Conservation (phyloP, 2,329 filamentous ascomycete species). For the Alternaria sp. region DNA sequence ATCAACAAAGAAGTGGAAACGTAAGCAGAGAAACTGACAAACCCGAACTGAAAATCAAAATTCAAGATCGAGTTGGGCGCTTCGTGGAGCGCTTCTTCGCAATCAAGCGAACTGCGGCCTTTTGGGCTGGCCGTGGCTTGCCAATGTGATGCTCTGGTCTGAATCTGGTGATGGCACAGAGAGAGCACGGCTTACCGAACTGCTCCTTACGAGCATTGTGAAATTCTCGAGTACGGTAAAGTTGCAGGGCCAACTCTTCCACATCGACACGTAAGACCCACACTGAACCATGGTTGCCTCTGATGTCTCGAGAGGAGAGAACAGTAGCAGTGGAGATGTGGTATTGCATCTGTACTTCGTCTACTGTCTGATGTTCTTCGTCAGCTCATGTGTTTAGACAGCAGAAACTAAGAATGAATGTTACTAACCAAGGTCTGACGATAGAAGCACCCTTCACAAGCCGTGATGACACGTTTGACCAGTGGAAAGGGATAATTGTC, state of each 20-base stretch:
- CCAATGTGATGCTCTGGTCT: not conserved
- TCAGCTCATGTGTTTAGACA: constrained; percentile 3
- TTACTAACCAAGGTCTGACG: constrained; percentile 36
- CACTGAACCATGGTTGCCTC: constrained; percentile 21
- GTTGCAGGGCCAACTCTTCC: constrained; percentile 37
- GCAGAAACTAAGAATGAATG: too few relatives aligned
- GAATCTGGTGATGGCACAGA: constrained; percentile 32
- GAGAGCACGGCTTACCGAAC: constrained; percentile 32
- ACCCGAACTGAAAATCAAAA: not conserved
- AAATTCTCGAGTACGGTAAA: constrained; percentile 42
- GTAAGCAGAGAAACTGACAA: not conserved
- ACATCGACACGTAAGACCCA: constrained; percentile 44
- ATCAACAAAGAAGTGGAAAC: not conserved
- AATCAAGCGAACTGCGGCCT: constrained; percentile 1
- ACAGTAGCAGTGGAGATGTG: constrained; percentile 33
- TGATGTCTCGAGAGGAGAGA: constrained; percentile 23
- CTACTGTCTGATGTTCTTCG: constrained; percentile 24
- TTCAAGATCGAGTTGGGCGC: not conserved
- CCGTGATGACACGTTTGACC: constrained; percentile 28
- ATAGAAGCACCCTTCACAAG: constrained; percentile 43
- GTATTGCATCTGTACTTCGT: constrained; percentile 41
- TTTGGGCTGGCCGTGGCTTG: not conserved
- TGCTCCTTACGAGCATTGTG: constrained; percentile 35
- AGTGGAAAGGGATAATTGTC: constrained; percentile 36
- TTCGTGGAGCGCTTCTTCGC: constrained; percentile 1